Percentiles rank a stretch among this genome's conserved stretches.
phyloP scores from a whole-genome alignment of 805 yeast genomes.

The Teunomyces barrocoloradensis region DNA sequence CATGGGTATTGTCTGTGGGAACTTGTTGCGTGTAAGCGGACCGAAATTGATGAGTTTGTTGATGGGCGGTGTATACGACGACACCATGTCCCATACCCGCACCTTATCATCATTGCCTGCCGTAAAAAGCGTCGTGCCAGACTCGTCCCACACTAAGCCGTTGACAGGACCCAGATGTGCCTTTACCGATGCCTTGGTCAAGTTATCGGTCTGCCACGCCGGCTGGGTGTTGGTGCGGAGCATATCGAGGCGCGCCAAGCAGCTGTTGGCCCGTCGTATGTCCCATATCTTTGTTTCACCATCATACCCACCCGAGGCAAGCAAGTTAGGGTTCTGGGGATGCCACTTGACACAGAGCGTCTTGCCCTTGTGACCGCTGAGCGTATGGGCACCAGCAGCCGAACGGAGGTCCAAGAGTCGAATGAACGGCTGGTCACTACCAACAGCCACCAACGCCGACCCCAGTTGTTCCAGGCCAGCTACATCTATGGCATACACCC shows the following conservation, averaged over 20 bases:
- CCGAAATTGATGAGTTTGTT: slow-evolving; percentile 75
- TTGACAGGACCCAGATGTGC: slow-evolving; percentile 82
- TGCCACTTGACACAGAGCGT: slow-evolving; percentile 70
- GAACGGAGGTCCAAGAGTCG: slow-evolving; percentile 73
- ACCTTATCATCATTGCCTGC: slow-evolving; percentile 80
- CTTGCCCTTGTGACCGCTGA: slow-evolving; percentile 59
- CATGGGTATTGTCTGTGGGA: slow-evolving; percentile 48
- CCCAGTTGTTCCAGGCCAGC: slow-evolving; percentile 16
- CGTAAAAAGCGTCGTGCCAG: slow-evolving; percentile 61
- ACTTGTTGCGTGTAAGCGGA: slow-evolving; percentile 67
- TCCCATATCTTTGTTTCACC: slow-evolving; percentile 89
- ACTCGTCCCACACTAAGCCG: slow-evolving; percentile 71
- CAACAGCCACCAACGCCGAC: slow-evolving; percentile 62
- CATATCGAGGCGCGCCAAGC: slow-evolving; percentile 63
- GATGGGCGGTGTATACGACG: slow-evolving; percentile 37
- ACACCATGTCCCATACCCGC: slow-evolving; percentile 68
- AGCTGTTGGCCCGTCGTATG: slow-evolving; percentile 63
- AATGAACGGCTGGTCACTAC: slow-evolving; percentile 65
- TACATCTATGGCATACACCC: slow-evolving; percentile 68
- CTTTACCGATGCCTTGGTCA: slow-evolving; percentile 38
- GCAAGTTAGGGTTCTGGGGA: slow-evolving; percentile 55
- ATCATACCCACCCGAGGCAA: slow-evolving; percentile 79
- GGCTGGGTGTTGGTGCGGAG: slow-evolving; percentile 35
- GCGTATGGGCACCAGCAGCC: slow-evolving; percentile 68
- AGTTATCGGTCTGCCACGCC: slow-evolving; percentile 20